Conservation (phyloP, 768 basidiomycete species). For the Auriscalpium orientale region DNA sequence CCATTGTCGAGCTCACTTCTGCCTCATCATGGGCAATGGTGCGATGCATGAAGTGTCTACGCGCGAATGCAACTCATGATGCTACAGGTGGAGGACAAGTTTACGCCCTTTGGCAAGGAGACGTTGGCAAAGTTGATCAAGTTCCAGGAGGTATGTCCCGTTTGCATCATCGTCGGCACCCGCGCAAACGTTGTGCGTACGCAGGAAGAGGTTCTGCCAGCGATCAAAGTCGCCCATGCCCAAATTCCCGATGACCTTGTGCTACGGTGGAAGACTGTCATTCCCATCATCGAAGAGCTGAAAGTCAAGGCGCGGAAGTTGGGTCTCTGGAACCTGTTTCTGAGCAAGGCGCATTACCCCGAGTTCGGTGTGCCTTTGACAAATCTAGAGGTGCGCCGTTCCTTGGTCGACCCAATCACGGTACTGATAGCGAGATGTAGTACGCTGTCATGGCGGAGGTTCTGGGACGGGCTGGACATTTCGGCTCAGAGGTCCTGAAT, state of each 20-base stretch:
- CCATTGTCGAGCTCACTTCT: conserved; percentile 71
- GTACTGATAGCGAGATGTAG: conserved; percentile 29
- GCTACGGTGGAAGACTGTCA: conserved; percentile 77
- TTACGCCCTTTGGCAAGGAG: conserved; percentile 85
- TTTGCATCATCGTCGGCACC: not conserved
- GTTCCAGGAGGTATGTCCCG: conserved; percentile 66
- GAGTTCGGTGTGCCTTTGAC: conserved; percentile 82
- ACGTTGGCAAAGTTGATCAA: conserved; percentile 73
- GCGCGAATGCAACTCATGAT: too few species aligned
- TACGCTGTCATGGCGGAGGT: conserved; percentile 98
- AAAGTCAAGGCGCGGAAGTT: conserved; percentile 81
- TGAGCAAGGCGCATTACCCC: conserved; percentile 91
- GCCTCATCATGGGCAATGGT: conserved; percentile 87
- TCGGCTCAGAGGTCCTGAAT: conserved; percentile 84
- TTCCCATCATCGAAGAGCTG: conserved; percentile 75
- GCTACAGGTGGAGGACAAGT: conserved; percentile 78
- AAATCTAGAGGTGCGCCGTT: conserved; percentile 73
- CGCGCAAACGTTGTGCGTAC: not conserved
- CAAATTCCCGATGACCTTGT: conserved; percentile 73
- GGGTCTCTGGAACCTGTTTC: conserved; percentile 96
- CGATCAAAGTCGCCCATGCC: conserved; percentile 64
- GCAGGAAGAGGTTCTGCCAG: conserved; percentile 85
- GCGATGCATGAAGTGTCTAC: not conserved
- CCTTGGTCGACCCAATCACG: not conserved
- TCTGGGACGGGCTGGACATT: conserved; percentile 73